Evolutionary conservation across 768 basidiomycete species (phyloP), one percentile per base, ranked within the genome.

Genomic region (Mycena olivaceomarginata): DNA sequence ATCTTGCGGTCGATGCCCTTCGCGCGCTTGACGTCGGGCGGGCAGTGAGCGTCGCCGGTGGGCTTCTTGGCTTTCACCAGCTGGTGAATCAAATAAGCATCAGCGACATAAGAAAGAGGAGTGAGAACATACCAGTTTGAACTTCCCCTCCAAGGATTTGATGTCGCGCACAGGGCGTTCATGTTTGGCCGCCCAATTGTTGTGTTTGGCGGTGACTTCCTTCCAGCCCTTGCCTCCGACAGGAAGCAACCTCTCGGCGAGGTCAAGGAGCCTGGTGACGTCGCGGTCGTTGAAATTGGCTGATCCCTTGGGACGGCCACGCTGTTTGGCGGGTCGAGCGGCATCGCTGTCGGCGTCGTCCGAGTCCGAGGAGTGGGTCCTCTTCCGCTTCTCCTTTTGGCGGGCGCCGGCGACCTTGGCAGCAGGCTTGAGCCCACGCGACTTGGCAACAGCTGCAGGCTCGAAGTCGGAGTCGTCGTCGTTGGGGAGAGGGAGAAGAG

Each of bases 311-410:
- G 31, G 31, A 31, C 4, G 31, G 31, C 31, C 31, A 31, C 31
- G 16, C 11, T 43, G 56, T 31, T 70, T 60, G 11, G 43, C 10
- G 37, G 31, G 37, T 16, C 2, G 43, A 1, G 11, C 43, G 10
- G n/a, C 43, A n/a, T 62, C 68, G 22, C 57, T 60, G 41, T 57
- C 70, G 13, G 53, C 31, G 31, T 31, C 4, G 31, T 31, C 31
- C 31, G 31, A 46, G 37, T 71, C 70, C 5, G 16, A 37, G 45
- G 16, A 31, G 31, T 43, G 43, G 5, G 41, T 12, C 3, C 39
- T 51, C 45, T 71, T 71, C 7, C 53, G 53, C 56, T 69, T 69
- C 39, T n/a, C 59, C 46, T 63, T 63, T 31, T 51, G 67, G 11
- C 67, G 67, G 18, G 7, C 18, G 10, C 73, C 59, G 8, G 43